Conservation (phyloP, 2,329 filamentous ascomycete genomes). For the Aspergillus japonicus region DNA sequence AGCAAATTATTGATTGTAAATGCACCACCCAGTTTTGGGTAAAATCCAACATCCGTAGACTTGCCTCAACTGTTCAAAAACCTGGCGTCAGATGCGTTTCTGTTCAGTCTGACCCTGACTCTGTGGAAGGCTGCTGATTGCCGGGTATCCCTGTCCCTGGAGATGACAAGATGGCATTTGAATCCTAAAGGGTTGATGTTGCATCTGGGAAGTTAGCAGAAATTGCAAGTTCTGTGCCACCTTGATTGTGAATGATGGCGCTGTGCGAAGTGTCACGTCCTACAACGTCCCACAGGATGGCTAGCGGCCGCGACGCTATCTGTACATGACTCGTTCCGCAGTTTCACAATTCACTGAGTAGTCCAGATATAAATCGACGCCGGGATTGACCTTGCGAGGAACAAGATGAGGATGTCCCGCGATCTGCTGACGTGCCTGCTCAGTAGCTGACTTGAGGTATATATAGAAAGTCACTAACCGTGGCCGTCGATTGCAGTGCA, state of each 20-base stretch:
- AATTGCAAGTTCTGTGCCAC: neutral
- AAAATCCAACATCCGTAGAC: no score
- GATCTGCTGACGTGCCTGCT: no score
- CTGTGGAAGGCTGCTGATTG: neutral
- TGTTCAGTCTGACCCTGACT: neutral
- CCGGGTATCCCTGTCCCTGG: neutral
- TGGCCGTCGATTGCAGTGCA: neutral
- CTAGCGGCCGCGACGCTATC: neutral
- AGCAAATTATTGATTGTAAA: no score
- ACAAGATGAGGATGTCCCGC: no score
- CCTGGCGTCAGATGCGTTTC: neutral
- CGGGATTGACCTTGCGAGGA: neutral
- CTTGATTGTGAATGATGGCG: neutral
- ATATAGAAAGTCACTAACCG: no score
- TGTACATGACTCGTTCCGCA: neutral
- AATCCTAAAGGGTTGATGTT: neutral
- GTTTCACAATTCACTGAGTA: neutral
- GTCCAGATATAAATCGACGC: neutral
- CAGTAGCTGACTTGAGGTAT: no score
- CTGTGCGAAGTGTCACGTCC: neutral
- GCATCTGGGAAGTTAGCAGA: neutral
- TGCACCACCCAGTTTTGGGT: no score
- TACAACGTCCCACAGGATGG: neutral
- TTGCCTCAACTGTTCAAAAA: no score
- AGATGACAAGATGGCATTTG: neutral